These are phyloP conservation scores for Potentilla sterilis DNA, from an alignment of 306 rosid genomes.

Conservation along the genomic window DNA sequence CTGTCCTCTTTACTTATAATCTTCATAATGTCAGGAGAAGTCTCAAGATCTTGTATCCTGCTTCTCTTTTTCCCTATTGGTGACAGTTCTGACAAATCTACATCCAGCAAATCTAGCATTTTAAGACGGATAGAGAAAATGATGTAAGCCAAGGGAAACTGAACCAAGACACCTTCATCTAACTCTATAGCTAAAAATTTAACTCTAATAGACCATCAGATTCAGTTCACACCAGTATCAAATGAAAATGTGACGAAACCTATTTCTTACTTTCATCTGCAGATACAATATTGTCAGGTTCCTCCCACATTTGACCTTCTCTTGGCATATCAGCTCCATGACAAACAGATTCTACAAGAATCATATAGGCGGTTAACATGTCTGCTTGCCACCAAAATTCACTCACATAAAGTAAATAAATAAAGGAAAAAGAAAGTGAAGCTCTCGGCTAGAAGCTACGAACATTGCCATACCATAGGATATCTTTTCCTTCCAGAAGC, in stretches of 20 bases:
- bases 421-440: not conserved
- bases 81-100: constrained; percentile 38
- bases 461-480: constrained; percentile 43
- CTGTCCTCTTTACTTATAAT: constrained; percentile 44
- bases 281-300: constrained; percentile 37
- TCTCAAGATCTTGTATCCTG: constrained; percentile 32
- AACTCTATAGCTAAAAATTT: constrained; percentile 7
- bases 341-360: constrained; percentile 39
- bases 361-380: constrained; percentile 26
- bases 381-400: not conserved
- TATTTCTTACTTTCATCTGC: constrained; percentile 41
- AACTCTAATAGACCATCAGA: constrained; percentile 20
- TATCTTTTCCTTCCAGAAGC: constrained; percentile 50
- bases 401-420: not conserved
- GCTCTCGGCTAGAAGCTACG: constrained; percentile 27
- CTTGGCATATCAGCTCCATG: constrained; percentile 26
- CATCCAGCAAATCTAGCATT: constrained; percentile 39
- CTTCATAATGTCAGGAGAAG: constrained; percentile 41
- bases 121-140: constrained; percentile 13
- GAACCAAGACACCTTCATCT: constrained; percentile 26
- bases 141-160: constrained; percentile 22
- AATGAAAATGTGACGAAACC: constrained; percentile 10
- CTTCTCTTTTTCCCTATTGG: constrained; percentile 19
- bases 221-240: constrained; percentile 8
- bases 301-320: constrained; percentile 37